Conservation (phyloP, 805 yeast genomes). For the Lipomyces mesembrius region DNA sequence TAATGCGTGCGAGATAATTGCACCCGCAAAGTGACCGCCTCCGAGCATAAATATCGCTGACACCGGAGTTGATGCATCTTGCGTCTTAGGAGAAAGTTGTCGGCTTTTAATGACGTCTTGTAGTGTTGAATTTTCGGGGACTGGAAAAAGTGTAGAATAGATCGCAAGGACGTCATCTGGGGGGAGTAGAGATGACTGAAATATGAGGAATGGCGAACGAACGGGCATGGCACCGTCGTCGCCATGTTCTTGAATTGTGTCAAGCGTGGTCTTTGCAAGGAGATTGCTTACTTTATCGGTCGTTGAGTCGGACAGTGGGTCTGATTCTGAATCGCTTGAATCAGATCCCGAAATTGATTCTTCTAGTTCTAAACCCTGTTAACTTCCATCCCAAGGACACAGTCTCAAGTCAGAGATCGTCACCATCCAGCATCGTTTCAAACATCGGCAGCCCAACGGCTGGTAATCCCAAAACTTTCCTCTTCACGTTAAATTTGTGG, state of each 20-base stretch:
- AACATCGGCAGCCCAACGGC: slow-evolving; percentile 62
- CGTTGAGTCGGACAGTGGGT: slow-evolving; percentile 39
- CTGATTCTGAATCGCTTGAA: slow-evolving; percentile 49
- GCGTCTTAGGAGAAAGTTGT: slow-evolving; percentile 40
- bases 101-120: slow-evolving; percentile 62
- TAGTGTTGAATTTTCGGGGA: slow-evolving; percentile 46
- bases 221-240: slow-evolving; percentile 37
- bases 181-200: slow-evolving; percentile 23
- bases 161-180: slow-evolving; percentile 31
- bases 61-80: slow-evolving; percentile 16
- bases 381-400: neutral
- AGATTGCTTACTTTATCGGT: slow-evolving; percentile 19
- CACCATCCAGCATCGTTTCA: slow-evolving; percentile 56
- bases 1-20: slow-evolving; percentile 76
- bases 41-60: slow-evolving; percentile 93
- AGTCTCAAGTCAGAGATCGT: slow-evolving; percentile 29
- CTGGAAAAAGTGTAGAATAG: slow-evolving; percentile 33
- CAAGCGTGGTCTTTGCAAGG: slow-evolving; percentile 19
- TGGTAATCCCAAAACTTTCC: slow-evolving; percentile 53
- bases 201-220: slow-evolving; percentile 28
- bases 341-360: slow-evolving; percentile 62
- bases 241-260: slow-evolving; percentile 37
- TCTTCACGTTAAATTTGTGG: slow-evolving; percentile 63
- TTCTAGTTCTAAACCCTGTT: slow-evolving; percentile 37
- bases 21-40: slow-evolving; percentile 98